phyloP scores from a whole-genome alignment of 371 early-diverging fungal genomes.

The Mortierella sp. region DNA sequence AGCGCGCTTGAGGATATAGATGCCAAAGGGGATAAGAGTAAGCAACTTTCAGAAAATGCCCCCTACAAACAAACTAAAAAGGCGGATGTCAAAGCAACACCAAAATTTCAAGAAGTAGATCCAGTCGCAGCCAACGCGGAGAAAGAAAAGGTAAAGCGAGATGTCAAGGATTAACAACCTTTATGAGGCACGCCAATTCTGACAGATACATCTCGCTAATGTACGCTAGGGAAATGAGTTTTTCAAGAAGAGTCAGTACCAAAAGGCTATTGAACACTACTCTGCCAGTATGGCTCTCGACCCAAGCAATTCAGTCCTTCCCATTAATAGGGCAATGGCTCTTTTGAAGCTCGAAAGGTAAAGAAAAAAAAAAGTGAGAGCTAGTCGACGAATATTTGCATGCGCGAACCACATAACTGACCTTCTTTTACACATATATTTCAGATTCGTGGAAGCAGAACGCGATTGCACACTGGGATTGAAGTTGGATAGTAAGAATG shows the following conservation, averaged over 20 bases:
- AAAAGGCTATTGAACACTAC: constrained; percentile 78
- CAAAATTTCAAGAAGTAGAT: background rate
- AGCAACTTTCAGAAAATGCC: constrained; percentile 27
- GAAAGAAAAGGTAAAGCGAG: constrained; percentile 72
- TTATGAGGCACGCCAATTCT: background rate
- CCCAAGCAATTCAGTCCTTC: constrained; percentile 70
- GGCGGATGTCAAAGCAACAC: background rate
- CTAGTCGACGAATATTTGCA: background rate
- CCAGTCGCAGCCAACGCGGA: constrained; percentile 52
- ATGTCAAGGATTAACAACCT: background rate
- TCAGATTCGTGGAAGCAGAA: constrained; percentile 78
- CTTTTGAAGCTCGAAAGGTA: constrained; percentile 80
- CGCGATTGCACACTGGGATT: constrained; percentile 79
- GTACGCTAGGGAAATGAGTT: constrained; percentile 77
- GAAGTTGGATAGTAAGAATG: constrained; percentile 74
- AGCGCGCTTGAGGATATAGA: constrained; percentile 23
- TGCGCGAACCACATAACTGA: background rate
- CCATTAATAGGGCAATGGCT: constrained; percentile 90
- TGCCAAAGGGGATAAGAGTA: background rate
- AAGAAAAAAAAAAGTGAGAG: background rate
- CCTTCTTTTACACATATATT: background rate
- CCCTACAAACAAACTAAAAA: constrained; percentile 14
- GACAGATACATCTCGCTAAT: background rate
- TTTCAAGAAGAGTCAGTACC: constrained; percentile 80
- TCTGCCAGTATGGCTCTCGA: constrained; percentile 77